Percentiles rank a stretch among this genome's conserved stretches.
These are phyloP conservation scores for Hypomontagnella submonticulosa DNA, from an alignment of 495 filamentous ascomycete species.

Conservation along the genomic window DNA sequence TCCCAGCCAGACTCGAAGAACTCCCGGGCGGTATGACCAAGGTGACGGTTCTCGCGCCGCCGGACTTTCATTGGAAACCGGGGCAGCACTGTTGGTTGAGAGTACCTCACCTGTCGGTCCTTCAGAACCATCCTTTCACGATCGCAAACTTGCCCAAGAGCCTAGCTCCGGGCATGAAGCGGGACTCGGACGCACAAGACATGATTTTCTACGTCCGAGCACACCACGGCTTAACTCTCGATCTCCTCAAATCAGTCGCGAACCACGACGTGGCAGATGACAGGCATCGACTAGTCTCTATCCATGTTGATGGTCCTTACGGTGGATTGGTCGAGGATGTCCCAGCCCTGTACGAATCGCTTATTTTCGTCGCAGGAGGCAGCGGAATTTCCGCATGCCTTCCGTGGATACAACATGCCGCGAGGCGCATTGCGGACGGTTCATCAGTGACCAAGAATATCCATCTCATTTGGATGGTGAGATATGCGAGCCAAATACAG, in stretches of 20 bases:
- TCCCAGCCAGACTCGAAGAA: constrained; percentile 71
- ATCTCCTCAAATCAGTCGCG: constrained; percentile 34
- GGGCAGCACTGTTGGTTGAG: constrained; percentile 83
- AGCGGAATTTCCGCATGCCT: constrained; percentile 82
- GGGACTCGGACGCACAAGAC: constrained; percentile 24
- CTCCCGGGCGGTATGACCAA: constrained; percentile 79
- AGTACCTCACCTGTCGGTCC: constrained; percentile 72
- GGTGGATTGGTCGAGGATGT: constrained; percentile 74
- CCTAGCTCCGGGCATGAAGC: background rate
- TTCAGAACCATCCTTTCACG: constrained; percentile 82
- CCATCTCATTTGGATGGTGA: constrained; percentile 79
- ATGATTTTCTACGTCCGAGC: constrained; percentile 40
- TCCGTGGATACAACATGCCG: constrained; percentile 74
- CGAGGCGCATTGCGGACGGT: constrained; percentile 75
- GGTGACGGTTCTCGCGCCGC: constrained; percentile 69
- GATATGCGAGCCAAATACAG: constrained; percentile 50
- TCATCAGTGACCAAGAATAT: constrained; percentile 76
- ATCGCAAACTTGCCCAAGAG: constrained; percentile 72
- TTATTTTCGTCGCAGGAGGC: constrained; percentile 79
- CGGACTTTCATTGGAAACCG: constrained; percentile 76
- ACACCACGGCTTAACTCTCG: constrained; percentile 34
- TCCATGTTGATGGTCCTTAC: constrained; percentile 80
- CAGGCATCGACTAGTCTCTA: constrained; percentile 65
- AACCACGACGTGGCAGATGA: constrained; percentile 21
- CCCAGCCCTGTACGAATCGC: constrained; percentile 71